Percentiles rank a stretch among this genome's conserved stretches.
phyloP scores from a whole-genome alignment of 2,329 filamentous ascomycete genomes.

The Cytospora mali region DNA sequence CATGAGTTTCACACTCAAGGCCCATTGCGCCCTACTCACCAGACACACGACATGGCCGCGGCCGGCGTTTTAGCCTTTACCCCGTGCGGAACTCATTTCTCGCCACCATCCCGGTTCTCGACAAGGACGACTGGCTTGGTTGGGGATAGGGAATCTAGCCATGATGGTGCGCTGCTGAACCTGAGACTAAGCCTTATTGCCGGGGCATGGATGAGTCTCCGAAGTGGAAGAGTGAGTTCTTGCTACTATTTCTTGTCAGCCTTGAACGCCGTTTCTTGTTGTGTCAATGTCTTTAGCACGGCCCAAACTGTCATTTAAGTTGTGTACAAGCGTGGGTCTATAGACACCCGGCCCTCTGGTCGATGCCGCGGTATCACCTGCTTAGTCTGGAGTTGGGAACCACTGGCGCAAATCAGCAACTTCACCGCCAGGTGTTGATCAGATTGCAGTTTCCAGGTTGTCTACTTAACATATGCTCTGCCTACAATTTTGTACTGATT shows the following conservation, averaged over 20 bases:
- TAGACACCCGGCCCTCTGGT: constrained; percentile 9
- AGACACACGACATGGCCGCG: constrained; percentile 57
- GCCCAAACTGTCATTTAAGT: neutral
- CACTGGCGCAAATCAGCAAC: neutral
- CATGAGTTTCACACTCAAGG: constrained; percentile 53
- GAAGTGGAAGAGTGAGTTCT: constrained; percentile 38
- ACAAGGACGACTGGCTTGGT: constrained; percentile 41
- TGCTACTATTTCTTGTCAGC: neutral
- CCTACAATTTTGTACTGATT: constrained; percentile 12
- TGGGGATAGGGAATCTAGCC: constrained; percentile 35
- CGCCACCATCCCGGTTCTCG: constrained; percentile 39
- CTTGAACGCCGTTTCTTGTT: neutral
- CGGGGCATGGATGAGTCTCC: constrained; percentile 42
- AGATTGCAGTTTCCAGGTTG: neutral
- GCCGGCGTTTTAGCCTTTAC: constrained; percentile 49
- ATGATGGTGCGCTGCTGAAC: constrained; percentile 32
- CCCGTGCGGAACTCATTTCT: constrained; percentile 44
- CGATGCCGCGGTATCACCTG: constrained; percentile 1
- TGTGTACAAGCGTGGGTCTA: neutral
- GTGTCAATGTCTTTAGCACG: neutral
- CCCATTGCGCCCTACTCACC: constrained; percentile 41
- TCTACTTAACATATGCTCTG: neutral
- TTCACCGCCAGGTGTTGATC: neutral
- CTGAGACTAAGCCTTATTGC: constrained; percentile 44
- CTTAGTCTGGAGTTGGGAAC: constrained; percentile 5